These are phyloP conservation scores for Lecanicillium sp. DNA, from an alignment of 2,329 filamentous ascomycete species.

Conservation along the genomic window DNA sequence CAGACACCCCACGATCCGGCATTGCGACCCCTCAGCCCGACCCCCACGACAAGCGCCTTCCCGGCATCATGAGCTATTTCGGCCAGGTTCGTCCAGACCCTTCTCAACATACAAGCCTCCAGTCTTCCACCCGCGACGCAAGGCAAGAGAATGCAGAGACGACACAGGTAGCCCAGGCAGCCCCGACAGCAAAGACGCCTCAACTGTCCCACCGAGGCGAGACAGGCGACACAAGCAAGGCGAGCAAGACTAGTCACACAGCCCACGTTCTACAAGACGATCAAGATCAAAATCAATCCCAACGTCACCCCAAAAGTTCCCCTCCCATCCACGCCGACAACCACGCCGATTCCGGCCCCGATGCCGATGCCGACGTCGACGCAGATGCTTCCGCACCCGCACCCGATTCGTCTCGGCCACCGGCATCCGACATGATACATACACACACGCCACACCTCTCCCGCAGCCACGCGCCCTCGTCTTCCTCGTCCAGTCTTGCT, in stretches of 20 bases:
- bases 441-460: constrained; percentile 1
- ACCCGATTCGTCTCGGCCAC: neutral
- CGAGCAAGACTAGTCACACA: too few species aligned
- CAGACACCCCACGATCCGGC: constrained; percentile 82
- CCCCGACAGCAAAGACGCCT: too few species aligned
- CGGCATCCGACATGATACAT: constrained; percentile 5
- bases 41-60: constrained; percentile 87
- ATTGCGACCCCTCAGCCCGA: constrained; percentile 92
- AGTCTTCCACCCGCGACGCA: constrained; percentile 32
- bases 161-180: too few species aligned
- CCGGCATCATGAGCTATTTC: constrained; percentile 96
- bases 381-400: neutral
- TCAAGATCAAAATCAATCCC: too few species aligned
- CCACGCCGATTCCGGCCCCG: neutral
- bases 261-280: too few species aligned
- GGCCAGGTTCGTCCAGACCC: constrained; percentile 95
- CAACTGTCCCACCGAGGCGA: too few species aligned
- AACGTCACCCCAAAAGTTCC: too few species aligned
- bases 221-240: too few species aligned
- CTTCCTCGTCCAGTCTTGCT: neutral
- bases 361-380: neutral
- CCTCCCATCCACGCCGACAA: neutral
- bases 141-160: constrained; percentile 26
- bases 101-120: constrained; percentile 47
- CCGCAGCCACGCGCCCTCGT: neutral